phyloP scores from a whole-genome alignment of 164 flowering plant species.

The Cinnamomum micranthum region DNA sequence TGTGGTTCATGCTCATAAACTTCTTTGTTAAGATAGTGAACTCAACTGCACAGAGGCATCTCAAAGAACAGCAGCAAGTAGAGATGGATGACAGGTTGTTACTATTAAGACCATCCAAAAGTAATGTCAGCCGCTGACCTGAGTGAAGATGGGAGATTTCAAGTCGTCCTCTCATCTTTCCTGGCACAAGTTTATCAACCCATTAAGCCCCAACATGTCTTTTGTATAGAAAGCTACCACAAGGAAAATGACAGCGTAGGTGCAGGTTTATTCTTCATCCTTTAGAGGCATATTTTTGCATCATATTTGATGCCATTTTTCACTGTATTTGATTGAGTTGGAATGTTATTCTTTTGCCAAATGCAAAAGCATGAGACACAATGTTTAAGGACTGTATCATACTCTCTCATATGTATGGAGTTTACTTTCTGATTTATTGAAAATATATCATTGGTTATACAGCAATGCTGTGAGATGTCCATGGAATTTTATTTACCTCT shows the following conservation, averaged over 20 bases:
- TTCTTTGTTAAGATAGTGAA: conserved; percentile 78
- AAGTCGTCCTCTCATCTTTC: not conserved
- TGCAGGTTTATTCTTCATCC: not conserved
- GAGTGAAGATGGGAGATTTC: not conserved
- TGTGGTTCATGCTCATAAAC: conserved; percentile 89
- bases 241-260: not conserved
- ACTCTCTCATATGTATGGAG: no score
- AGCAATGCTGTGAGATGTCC: no score
- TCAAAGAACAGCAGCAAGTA: conserved; percentile 66
- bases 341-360: conserved; percentile 8
- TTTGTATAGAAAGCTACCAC: conserved; percentile 2
- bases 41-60: conserved; percentile 74
- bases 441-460: no score
- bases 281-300: not conserved
- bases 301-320: not conserved
- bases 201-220: not conserved
- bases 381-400: no score
- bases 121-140: not conserved
- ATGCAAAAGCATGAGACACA: not conserved
- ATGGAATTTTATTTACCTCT: no score
- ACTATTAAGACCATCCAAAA: not conserved
- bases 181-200: not conserved
- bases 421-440: no score
- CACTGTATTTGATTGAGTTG: not conserved
- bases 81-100: conserved; percentile 30